These are phyloP conservation scores for Penicillium bovifimosum DNA, from an alignment of 495 filamentous ascomycete species.

Conservation along the genomic window DNA sequence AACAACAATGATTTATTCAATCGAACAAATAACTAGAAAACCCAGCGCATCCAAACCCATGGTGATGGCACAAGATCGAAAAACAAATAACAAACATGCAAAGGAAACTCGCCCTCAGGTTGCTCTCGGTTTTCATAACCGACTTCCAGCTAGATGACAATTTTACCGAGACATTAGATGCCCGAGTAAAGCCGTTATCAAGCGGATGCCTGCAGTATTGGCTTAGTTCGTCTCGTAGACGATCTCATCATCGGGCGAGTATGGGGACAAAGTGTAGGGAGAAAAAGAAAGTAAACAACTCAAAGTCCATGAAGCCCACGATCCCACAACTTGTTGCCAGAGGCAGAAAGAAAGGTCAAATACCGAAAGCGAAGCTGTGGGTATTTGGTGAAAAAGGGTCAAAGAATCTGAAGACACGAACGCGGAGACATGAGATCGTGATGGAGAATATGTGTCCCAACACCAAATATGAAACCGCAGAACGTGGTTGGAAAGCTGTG, in stretches of 20 bases:
- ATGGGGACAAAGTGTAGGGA: neutral
- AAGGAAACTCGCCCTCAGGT: slow-evolving; percentile 3
- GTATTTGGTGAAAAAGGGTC: neutral
- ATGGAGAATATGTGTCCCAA: neutral
- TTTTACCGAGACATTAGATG: neutral
- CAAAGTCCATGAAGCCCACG: neutral
- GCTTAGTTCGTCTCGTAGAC: slow-evolving; percentile 12
- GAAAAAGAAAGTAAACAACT: neutral
- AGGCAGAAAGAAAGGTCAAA: neutral
- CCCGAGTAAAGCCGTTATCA: neutral
- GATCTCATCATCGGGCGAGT: slow-evolving; percentile 18
- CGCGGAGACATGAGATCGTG: neutral
- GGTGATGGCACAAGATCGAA: too few species aligned
- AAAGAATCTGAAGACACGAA: neutral
- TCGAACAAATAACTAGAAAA: too few species aligned
- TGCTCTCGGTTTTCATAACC: slow-evolving; percentile 13
- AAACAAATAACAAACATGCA: neutral
- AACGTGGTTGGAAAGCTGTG: too few species aligned
- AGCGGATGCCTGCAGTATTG: slow-evolving; percentile 25
- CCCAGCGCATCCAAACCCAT: too few species aligned
- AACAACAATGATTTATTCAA: too few species aligned
- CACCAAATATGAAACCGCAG: neutral
- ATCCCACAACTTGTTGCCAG: neutral
- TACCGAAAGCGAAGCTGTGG: too few species aligned
- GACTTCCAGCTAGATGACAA: slow-evolving; percentile 5